Evolutionary conservation across 805 yeast species (phyloP).

Genomic region (Saccharomyces paradoxus): DNA sequence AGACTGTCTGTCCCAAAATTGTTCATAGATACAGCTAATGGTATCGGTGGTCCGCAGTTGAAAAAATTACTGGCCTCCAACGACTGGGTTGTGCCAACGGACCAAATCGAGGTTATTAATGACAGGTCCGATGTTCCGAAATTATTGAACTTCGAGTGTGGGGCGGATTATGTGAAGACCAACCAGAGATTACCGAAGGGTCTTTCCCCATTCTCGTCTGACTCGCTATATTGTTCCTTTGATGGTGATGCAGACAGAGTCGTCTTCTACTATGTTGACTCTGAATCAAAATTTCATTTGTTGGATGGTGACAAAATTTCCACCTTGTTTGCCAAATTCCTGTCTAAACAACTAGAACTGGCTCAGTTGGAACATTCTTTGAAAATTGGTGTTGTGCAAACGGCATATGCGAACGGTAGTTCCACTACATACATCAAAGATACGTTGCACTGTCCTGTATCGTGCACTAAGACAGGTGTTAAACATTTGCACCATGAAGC

Average conservation of each 20-base stretch:
- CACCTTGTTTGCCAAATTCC: conserved; percentile 66
- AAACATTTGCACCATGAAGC: conserved; percentile 89
- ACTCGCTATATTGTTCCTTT: conserved; percentile 61
- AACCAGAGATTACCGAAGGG: conserved; percentile 69
- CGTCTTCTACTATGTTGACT: conserved; percentile 59
- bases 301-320: conserved; percentile 94
- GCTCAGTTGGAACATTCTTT: conserved; percentile 33
- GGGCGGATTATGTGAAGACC: conserved; percentile 94
- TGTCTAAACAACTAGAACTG: conserved; percentile 44
- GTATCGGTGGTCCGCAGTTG: conserved; percentile 85
- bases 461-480: conserved; percentile 91
- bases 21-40: conserved; percentile 87
- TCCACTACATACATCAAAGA: conserved; percentile 66
- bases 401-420: conserved; percentile 95
- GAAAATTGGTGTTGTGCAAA: conserved; percentile 80
- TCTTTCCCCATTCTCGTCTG: conserved; percentile 19
- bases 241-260: conserved; percentile 98
- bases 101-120: conserved; percentile 45
- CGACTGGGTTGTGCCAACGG: conserved; percentile 20
- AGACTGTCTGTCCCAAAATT: conserved; percentile 28
- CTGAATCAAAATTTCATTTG: conserved; percentile 37
- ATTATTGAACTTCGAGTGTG: conserved; percentile 68
- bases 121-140: conserved; percentile 45
- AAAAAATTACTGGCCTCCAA: conserved; percentile 33
- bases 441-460: conserved; percentile 63